Conservation (phyloP, 345 rosid species). For the Populus davidiana region DNA sequence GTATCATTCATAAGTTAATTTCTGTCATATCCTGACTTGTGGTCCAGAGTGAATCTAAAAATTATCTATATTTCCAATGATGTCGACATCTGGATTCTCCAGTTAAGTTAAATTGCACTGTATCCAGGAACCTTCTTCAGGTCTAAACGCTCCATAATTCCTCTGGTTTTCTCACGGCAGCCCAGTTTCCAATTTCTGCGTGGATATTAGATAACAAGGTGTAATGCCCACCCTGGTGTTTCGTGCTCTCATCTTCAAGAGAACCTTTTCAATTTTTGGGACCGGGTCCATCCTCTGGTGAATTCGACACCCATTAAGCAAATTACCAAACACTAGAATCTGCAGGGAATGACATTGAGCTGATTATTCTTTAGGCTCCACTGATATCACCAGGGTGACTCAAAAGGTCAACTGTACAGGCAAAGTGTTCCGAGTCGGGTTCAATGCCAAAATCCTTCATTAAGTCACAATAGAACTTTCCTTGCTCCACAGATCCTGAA, state of each 20-base stretch:
- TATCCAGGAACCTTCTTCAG: constrained; percentile 68
- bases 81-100: constrained; percentile 1
- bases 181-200: constrained; percentile 82
- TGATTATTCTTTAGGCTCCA: constrained; percentile 59
- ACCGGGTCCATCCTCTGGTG: constrained; percentile 68
- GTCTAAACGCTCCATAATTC: constrained; percentile 36
- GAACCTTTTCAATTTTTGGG: constrained; percentile 40
- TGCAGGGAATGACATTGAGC: constrained; percentile 57
- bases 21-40: background rate
- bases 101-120: constrained; percentile 38
- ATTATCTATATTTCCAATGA: constrained; percentile 5
- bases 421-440: constrained; percentile 67
- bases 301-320: constrained; percentile 76
- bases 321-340: constrained; percentile 63
- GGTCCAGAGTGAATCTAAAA: constrained; percentile 13
- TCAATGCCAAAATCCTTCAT: constrained; percentile 55
- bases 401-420: constrained; percentile 78
- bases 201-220: constrained; percentile 66
- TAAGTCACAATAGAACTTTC: constrained; percentile 51
- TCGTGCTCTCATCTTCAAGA: constrained; percentile 37
- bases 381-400: constrained; percentile 74
- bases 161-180: constrained; percentile 49
- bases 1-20: too few species aligned
- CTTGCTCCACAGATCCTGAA: constrained; percentile 62
- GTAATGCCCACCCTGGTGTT: constrained; percentile 57